phyloP scores from a whole-genome alignment of 2,329 filamentous ascomycete species.

The Botrytis elliptica region DNA sequence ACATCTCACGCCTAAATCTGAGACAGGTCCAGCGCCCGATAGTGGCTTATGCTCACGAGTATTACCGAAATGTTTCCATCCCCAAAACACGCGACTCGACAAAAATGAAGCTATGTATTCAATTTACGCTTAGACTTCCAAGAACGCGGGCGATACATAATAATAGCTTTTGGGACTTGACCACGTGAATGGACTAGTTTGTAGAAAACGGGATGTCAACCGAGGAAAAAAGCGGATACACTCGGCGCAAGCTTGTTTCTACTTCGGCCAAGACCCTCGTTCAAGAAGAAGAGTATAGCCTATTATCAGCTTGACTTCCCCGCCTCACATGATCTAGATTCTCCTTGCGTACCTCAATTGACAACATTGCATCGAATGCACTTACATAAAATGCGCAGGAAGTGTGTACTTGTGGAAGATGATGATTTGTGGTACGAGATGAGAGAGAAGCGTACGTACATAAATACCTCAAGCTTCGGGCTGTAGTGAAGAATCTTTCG shows the following conservation, averaged over 20 bases:
- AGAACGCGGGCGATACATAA: not conserved
- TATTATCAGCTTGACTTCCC: not conserved
- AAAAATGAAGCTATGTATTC: constrained; percentile 2
- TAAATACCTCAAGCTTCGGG: not conserved
- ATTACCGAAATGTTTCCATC: not conserved
- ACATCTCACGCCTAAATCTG: not conserved
- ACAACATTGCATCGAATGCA: not conserved
- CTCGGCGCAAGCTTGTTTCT: constrained; percentile 5
- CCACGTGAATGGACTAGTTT: not conserved
- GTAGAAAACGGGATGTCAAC: not conserved
- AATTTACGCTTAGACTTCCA: not conserved
- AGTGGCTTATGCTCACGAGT: not conserved
- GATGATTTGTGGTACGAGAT: not conserved
- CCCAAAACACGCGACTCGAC: not conserved
- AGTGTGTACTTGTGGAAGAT: not conserved
- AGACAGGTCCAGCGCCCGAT: not conserved
- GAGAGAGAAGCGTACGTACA: not conserved
- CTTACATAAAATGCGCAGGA: not conserved
- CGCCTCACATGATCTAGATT: constrained; percentile 2
- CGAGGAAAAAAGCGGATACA: not conserved
- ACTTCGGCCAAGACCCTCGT: constrained; percentile 2
- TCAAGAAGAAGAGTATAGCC: not conserved
- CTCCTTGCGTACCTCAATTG: not conserved
- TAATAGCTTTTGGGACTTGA: not conserved
- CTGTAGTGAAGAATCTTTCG: not conserved